These are phyloP conservation scores for Serendipita sp. DNA, from an alignment of 768 basidiomycete species.

Conservation along the genomic window DNA sequence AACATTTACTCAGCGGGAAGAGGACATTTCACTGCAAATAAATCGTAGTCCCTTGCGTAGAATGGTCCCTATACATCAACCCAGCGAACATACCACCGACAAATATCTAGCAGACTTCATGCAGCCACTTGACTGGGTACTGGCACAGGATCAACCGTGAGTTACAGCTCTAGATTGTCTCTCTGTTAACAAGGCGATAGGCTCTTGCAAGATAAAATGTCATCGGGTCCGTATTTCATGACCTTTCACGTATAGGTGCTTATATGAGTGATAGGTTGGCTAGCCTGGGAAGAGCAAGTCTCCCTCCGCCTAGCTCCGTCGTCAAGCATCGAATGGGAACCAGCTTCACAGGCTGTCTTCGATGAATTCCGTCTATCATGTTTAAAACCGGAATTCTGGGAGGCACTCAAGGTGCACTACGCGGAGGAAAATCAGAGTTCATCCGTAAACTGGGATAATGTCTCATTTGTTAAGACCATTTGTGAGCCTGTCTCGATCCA, in stretches of 20 bases:
- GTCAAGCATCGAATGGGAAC: constrained; percentile 41
- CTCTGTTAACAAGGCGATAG: constrained; percentile 18
- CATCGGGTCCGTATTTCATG: constrained; percentile 20
- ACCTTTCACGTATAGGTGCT: not conserved
- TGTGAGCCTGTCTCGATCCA: constrained; percentile 28
- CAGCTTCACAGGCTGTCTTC: constrained; percentile 33
- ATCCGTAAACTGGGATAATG: constrained; percentile 46
- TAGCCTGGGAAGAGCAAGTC: constrained; percentile 39
- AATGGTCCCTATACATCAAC: constrained; percentile 29
- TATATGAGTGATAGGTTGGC: constrained; percentile 27
- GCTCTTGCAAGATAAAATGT: constrained; percentile 37
- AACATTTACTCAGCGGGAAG: constrained; percentile 39
- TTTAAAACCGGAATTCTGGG: constrained; percentile 43
- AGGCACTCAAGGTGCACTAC: constrained; percentile 48
- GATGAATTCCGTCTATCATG: constrained; percentile 33
- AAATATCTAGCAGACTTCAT: constrained; percentile 41
- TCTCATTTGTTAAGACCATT: constrained; percentile 57
- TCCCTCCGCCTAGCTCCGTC: constrained; percentile 28
- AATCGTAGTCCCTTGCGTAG: constrained; percentile 53
- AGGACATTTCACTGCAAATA: constrained; percentile 43
- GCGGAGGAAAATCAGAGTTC: constrained; percentile 64
- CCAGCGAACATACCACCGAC: constrained; percentile 35
- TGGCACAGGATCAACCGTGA: constrained; percentile 28
- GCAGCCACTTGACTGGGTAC: constrained; percentile 26
- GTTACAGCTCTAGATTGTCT: constrained; percentile 14